Base-by-base conservation (phyloP, 1,284 basidiomycete genomes). In the Ustilago crameri region DNA sequence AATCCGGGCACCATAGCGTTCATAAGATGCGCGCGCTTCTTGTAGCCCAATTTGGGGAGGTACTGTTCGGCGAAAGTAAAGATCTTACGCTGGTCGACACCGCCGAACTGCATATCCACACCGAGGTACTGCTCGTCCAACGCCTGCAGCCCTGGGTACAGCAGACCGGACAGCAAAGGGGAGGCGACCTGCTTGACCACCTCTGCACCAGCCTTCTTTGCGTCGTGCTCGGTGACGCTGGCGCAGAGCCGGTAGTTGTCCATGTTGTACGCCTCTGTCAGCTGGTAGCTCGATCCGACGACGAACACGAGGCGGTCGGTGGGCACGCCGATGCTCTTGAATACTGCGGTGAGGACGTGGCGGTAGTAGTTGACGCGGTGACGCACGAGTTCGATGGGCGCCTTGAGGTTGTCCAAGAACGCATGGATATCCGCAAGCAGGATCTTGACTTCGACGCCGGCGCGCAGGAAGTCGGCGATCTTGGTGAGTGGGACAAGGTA, bases 41-140 rank as follows among this genome's bases (percentile, higher is more conserved):
- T 86, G 86, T 98, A 98, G 24, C 96, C 95, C 22, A 99, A 87
- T 65, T 90, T 88, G 3, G 95, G 96, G 52, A 99, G 90, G 87
- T 93, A 94, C 80, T 91, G 89, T 80, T 98, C 95, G 9, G 96
- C 95, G 82, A 95, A 95, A 32, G 93, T 97, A 85, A 98, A 98
- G 84, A 98, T 98, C 86, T 99, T 98, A 60, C 96, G 90, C 92
- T 96, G 95, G 83, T 99, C 96, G 9, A 95, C 90, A 66, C 96
- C 95, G 27, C 96, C 96, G 74, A 99, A 99, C 84, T 99, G 96
- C 86, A 98, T 95, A 84, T 98, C 94, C 23, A 93, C 91, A 18
- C 88, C 92, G 23, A 99, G 88, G 87, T 98, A 97, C 85, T 98
- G 90, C 85, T 99, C 96, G 79, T 99, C 96, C 23, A 99, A 88